A percentile compares a stretch with the other conserved stretches of the same genome.
Evolutionary conservation across 2,329 filamentous ascomycete species (phyloP).

Genomic region (Pseudogymnoascus sp.): DNA sequence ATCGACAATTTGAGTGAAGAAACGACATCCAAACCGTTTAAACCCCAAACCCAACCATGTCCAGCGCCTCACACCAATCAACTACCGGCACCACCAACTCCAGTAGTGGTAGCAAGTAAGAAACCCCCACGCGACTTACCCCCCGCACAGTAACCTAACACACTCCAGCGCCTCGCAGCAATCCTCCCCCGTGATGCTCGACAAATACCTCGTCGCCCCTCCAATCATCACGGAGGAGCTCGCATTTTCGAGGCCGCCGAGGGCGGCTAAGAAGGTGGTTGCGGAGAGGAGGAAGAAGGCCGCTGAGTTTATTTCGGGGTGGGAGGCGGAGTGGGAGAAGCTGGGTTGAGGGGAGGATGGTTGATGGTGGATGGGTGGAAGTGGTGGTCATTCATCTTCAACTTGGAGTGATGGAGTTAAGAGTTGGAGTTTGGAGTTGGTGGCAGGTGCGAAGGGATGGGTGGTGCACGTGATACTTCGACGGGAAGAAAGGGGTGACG

Average conservation of each 20-base stretch:
- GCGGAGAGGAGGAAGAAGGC: not conserved
- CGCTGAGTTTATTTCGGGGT: not conserved
- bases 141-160: not conserved
- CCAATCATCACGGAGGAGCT: not conserved
- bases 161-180: not conserved
- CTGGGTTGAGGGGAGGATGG: not conserved
- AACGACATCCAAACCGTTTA: not conserved
- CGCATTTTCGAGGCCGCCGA: not conserved
- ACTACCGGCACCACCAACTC: not conserved
- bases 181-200: not conserved
- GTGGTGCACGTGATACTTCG: not conserved
- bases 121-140: not conserved
- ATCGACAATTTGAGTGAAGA: not conserved
- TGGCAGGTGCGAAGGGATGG: no score
- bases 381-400: not conserved
- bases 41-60: not conserved
- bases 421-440: not conserved
- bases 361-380: not conserved
- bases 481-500: not conserved
- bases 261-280: not conserved
- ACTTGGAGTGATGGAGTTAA: not conserved
- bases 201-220: not conserved
- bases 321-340: not conserved
- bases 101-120: not conserved
- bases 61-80: not conserved